Evolutionary conservation across 2,329 filamentous ascomycete species (phyloP).

Genomic region (Sporothrix euskadiensis): DNA sequence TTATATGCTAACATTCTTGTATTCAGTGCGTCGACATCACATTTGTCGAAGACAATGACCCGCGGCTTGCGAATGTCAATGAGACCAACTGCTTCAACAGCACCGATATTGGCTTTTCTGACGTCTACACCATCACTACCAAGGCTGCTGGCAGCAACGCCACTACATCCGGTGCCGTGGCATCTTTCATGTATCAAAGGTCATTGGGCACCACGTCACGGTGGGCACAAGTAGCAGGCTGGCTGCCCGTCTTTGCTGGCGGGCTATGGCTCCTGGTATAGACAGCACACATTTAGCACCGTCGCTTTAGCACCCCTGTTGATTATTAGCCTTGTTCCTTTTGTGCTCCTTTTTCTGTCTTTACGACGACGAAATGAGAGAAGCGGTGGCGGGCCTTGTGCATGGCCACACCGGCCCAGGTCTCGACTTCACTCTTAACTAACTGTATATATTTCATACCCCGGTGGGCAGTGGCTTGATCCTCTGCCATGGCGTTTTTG

Average conservation of each 20-base stretch:
- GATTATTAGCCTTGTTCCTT: too few species aligned
- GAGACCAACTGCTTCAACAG: conserved; percentile 87
- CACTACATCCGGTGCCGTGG: conserved; percentile 38
- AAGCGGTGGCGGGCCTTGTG: neutral
- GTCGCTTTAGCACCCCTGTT: neutral
- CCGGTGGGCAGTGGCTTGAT: neutral
- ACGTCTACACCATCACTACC: conserved; percentile 69
- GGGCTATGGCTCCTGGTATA: conserved; percentile 46
- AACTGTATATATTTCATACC: conserved; percentile 17
- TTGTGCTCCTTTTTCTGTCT: neutral
- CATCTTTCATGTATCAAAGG: conserved; percentile 36
- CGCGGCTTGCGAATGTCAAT: conserved; percentile 69
- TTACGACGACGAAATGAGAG: neutral
- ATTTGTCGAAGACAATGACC: conserved; percentile 75
- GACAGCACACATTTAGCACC: conserved; percentile 12
- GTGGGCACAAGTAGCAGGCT: conserved; percentile 42
- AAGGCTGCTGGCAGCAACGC: conserved; percentile 39
- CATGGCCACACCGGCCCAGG: too few species aligned
- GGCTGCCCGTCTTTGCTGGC: conserved; percentile 45
- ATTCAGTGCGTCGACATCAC: conserved; percentile 88
- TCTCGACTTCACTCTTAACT: neutral
- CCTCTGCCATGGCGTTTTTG: neutral
- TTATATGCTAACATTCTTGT: conserved; percentile 15
- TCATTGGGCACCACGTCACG: conserved; percentile 30
- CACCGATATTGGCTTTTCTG: conserved; percentile 71